Conservation (phyloP, 2,329 filamentous ascomycete species). For the Penicillium sp. region DNA sequence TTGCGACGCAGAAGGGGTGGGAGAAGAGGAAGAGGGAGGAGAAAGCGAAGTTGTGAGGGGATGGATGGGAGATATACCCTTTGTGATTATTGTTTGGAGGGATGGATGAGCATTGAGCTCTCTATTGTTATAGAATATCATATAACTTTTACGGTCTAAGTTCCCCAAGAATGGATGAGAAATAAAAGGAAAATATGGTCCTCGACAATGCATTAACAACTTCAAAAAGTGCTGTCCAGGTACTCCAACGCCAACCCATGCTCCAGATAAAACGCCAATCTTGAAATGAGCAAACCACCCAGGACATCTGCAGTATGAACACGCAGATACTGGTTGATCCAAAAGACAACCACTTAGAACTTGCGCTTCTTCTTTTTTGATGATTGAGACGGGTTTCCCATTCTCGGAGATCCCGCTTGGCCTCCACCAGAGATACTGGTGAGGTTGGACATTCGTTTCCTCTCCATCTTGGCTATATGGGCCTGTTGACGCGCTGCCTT, state of each 20-base stretch:
- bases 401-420: neutral
- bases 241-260: slow-evolving; percentile 14
- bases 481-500: slow-evolving; percentile 16
- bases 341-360: slow-evolving; percentile 7
- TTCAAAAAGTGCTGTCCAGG: neutral
- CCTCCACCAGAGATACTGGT: slow-evolving; percentile 40
- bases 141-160: neutral
- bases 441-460: slow-evolving; percentile 25
- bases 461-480: slow-evolving; percentile 9
- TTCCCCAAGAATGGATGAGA: neutral
- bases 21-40: slow-evolving; percentile 60
- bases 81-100: neutral
- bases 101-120: neutral
- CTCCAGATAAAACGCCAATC: slow-evolving; percentile 19
- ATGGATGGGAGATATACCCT: neutral
- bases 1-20: slow-evolving; percentile 72
- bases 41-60: slow-evolving; percentile 58
- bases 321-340: neutral
- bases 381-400: neutral
- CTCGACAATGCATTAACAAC: neutral
- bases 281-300: neutral
- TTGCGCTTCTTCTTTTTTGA: slow-evolving; percentile 30
- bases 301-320: slow-evolving; percentile 12
- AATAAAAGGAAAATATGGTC: neutral
- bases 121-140: neutral